phyloP scores from a whole-genome alignment of 495 filamentous ascomycete genomes.

The Xylaria flabelliformis region DNA sequence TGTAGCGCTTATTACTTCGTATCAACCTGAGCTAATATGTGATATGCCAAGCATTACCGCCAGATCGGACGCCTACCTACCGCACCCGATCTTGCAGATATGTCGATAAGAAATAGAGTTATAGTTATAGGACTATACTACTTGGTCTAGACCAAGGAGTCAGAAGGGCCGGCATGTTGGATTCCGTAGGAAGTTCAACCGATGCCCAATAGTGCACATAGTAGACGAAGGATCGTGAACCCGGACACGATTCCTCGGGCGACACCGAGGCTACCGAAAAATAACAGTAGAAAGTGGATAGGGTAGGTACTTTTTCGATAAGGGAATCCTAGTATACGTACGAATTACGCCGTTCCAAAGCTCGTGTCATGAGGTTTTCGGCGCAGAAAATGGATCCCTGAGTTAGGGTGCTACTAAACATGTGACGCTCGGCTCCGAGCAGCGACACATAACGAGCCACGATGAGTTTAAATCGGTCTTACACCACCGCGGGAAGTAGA shows the following conservation, averaged over 20 bases:
- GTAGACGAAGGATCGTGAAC: slow-evolving; percentile 9
- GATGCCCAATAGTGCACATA: not conserved
- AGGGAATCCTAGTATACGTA: not conserved
- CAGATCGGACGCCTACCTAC: not conserved
- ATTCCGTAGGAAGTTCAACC: not conserved
- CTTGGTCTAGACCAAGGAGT: not conserved
- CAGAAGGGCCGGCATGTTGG: not conserved
- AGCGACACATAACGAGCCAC: not conserved
- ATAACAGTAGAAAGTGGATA: not conserved
- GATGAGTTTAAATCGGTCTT: too few relatives aligned
- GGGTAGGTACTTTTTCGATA: not conserved
- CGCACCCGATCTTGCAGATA: not conserved
- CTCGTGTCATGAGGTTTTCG: not conserved
- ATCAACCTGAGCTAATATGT: not conserved
- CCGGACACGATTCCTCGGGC: slow-evolving; percentile 4
- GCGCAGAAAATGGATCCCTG: not conserved
- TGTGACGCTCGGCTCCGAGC: not conserved
- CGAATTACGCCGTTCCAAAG: not conserved
- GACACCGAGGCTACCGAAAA: not conserved
- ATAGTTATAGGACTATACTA: not conserved
- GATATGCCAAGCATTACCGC: not conserved
- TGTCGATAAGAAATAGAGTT: not conserved
- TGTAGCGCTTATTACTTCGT: not conserved
- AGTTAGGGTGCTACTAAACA: not conserved
- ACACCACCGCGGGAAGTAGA: not conserved